Conservation (phyloP, 2,329 filamentous ascomycete genomes). For the Aspergillus sp. region DNA sequence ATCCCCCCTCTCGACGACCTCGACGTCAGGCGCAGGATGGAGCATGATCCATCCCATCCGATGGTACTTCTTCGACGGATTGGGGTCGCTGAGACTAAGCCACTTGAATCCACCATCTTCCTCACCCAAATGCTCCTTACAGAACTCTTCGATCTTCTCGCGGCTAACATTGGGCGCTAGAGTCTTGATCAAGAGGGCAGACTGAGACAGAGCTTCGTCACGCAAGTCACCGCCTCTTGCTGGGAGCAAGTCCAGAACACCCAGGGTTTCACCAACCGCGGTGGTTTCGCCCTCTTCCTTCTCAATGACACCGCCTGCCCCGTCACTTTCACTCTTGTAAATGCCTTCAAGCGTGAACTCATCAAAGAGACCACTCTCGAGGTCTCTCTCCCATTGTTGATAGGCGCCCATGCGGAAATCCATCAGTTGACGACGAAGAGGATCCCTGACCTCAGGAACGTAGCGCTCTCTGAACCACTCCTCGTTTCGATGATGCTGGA, state of each 20-base stretch:
- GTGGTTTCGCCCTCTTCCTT: slow-evolving; percentile 96
- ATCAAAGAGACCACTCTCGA: slow-evolving; percentile 84
- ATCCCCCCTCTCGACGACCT: slow-evolving; percentile 70
- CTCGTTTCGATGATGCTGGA: slow-evolving; percentile 87
- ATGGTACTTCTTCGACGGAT: slow-evolving; percentile 94
- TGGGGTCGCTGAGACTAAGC: slow-evolving; percentile 93
- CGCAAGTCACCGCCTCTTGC: slow-evolving; percentile 80
- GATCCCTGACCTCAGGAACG: slow-evolving; percentile 75
- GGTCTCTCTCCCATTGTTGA: slow-evolving; percentile 83
- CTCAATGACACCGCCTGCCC: slow-evolving; percentile 79
- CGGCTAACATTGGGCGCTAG: slow-evolving; percentile 95
- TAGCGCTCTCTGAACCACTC: slow-evolving; percentile 99
- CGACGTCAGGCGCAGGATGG: slow-evolving; percentile 71
- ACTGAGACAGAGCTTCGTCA: slow-evolving; percentile 84
- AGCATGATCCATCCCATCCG: slow-evolving; percentile 98
- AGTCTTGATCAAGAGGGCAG: slow-evolving; percentile 95
- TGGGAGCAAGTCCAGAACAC: slow-evolving; percentile 87
- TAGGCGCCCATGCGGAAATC: slow-evolving; percentile 79
- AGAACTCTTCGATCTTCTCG: slow-evolving; percentile 89
- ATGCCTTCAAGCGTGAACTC: slow-evolving; percentile 93
- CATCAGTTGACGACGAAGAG: slow-evolving; percentile 72
- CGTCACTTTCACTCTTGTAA: slow-evolving; percentile 89
- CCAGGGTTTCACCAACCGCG: slow-evolving; percentile 86
- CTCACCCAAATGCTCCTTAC: slow-evolving; percentile 90
- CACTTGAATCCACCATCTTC: slow-evolving; percentile 91